Evolutionary conservation across 805 yeast species (phyloP), one percentile per base, ranked within the genome.

Genomic region (Wickerhamomyces chaumierensis): DNA sequence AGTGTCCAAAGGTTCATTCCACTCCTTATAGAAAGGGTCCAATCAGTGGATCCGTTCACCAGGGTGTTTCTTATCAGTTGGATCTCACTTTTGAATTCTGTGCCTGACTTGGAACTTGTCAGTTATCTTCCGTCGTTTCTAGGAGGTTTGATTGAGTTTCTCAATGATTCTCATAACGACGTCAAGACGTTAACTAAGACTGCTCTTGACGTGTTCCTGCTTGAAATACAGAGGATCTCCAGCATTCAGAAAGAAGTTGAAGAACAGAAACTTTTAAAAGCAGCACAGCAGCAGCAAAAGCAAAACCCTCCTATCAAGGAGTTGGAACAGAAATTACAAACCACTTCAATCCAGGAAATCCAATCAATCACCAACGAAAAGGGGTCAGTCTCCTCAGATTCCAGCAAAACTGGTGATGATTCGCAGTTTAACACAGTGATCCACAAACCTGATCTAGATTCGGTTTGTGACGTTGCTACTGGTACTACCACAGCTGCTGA

Each of bases 11-110:
- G 81, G 50, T 92, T 92, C 60, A 84, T 92, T 31, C 97, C 97
- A 0, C 65, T 94, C n/a, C 61, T 92, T 34, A 76, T 82, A 45
- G 98, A 92, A 56, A 68, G 97, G 46, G 85, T 92, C 61, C 85
- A 85, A 52, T 88, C 92, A 1, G 81, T 85, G 25, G 94, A 92
- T 50, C 96, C 97, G 2, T 84, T 82, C 52, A 87, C 96, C 0
- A 71, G 96, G 47, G 81, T 86, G 63, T 92, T 92, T 52, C 63
- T 92, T 40, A 90, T 92, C 12, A 84, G 94, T 37, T 92, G 98
- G 98, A 69, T 92, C 36, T 81, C 86, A 46, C 71, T 92, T n/a
- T 66, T 92, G 36, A 92, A 90, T 58, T 86, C 92, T 11, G 85
- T 88, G 7, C 97, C 98, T 0, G 94, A 90, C 38, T 65, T 90